Conservation (phyloP, 768 basidiomycete genomes). For the Leucosporidium creatinivorum region DNA sequence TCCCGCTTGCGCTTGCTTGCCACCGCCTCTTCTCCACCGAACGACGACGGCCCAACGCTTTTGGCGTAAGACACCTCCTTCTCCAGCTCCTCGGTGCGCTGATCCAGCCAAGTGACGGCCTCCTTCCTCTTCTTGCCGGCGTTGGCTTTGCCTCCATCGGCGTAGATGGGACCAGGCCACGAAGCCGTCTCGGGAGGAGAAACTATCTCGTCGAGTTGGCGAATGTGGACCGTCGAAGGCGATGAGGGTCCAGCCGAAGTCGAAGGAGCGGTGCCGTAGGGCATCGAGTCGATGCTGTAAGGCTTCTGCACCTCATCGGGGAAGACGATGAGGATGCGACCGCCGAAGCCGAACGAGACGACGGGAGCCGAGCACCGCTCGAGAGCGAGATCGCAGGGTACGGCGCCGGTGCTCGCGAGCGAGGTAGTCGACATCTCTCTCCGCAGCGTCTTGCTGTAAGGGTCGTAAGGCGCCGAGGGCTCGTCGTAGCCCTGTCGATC, state of each 20-base stretch:
- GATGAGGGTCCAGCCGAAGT: conserved; percentile 50
- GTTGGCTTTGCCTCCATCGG: conserved; percentile 52
- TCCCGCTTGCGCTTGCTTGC: conserved; percentile 57
- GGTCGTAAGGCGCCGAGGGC: conserved; percentile 17
- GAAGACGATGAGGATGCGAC: conserved; percentile 80
- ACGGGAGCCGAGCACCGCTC: conserved; percentile 49
- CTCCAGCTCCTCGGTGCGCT: conserved; percentile 65
- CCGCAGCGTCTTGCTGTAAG: neutral
- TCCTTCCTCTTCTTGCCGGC: conserved; percentile 77
- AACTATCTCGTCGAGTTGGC: conserved; percentile 60
- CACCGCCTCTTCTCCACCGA: conserved; percentile 37
- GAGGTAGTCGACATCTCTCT: neutral
- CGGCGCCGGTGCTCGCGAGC: neutral
- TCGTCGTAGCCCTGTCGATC: neutral
- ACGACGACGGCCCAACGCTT: conserved; percentile 41
- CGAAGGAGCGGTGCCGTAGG: conserved; percentile 66
- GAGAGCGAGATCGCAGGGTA: conserved; percentile 22
- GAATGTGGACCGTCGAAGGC: conserved; percentile 52
- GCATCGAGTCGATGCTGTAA: conserved; percentile 53
- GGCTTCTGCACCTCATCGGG: conserved; percentile 37
- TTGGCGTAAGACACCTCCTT: conserved; percentile 64
- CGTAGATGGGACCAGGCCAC: conserved; percentile 83
- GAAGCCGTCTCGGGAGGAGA: conserved; percentile 55
- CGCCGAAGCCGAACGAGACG: conserved; percentile 88
- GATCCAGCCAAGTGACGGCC: conserved; percentile 68